Base-by-base conservation (phyloP, 805 yeast genomes). In the Torulaspora gathmanii region DNA sequence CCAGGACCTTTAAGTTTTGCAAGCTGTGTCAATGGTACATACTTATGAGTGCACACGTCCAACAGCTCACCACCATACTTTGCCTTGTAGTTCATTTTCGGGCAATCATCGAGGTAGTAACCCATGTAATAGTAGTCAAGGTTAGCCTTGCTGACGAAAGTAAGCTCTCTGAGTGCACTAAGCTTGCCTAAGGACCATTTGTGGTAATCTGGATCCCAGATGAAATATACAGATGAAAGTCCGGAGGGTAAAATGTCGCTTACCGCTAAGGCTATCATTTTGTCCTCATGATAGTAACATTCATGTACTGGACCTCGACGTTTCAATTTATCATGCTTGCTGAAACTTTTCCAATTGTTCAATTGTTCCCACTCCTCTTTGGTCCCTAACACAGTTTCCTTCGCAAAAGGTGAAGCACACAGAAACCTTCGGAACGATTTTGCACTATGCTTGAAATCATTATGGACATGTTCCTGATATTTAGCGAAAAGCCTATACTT, bases 191-290 rank as follows among this genome's bases (percentile, higher is more conserved):
- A 62, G 0, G 86, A 82, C 53, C 81, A 67, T 41, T 77, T 72
- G 4, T 82, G 80, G 58, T 72, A 83, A 43, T 80, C 90, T 0
- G 95, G 93, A 58, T 88, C 90, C 86, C 93, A 87, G 10, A 89
- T 79, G 60, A 90, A 85, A 61, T 90, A 89, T 1, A 90, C 90
- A 0, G 95, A 81, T 0, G 96, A 87, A 0, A 90, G 62, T 0
- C 86, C 83, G 20, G 77, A 63, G 0, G 95, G 95, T 27, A 90
- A 63, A 16, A 89, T 67, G 63, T 89, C 97, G 25, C 84, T 58
- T 1, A 89, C 86, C 0, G 86, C 86, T 28, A 89, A 66, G 0
- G 91, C 96, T 33, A 86, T 77, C 16, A 89, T 68, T 49, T 74
- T 71, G 3, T 64, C 79, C 37, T 85, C 76, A 13, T 74, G 61